Evolutionary conservation across 2,329 filamentous ascomycete genomes (phyloP), one percentile per base, ranked within the genome.

Genomic region (Anthostomella pinea): DNA sequence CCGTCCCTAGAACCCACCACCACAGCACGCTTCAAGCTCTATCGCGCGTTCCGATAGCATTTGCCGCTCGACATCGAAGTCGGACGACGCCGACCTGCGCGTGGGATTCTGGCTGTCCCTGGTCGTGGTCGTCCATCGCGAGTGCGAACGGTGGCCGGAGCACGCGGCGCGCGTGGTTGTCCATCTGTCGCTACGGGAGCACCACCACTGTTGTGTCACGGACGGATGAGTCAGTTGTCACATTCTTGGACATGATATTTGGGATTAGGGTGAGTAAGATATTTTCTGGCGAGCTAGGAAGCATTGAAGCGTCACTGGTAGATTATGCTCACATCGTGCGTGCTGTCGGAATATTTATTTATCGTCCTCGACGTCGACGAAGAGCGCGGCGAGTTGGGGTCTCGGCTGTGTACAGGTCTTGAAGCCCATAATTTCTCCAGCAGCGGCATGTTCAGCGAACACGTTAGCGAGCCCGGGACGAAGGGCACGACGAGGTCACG

Each of bases 401-500:
- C 15, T 6, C 21, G 2, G 16, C 10, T 11, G n/a, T 10, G 15
- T 14, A 9, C 11, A 15, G 21, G 3, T 13, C 19, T 8, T 15
- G 24, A 9, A 14, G 8, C 8, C 23, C 31, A 19, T 5, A 19
- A 18, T 14, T 24, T 36, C 24, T 45, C 35, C 7, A 37, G 31
- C 14, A 48, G 19, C 1, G 53, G 43, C 35, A 59, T 46, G 11
- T 53, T 48, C 20, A 65, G 38, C 1, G 42, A 49, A 56, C 54
- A 60, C 2, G 54, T 53, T 29, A 65, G 38, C 0, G 57, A 51
- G 7, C 63, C 46, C 3, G 62, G 63, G 5, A 66, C 34, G 7
- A 61, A 10, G 17, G 65, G 46, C 13, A 64, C 59, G 23, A 59
- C 46, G 16, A 58, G 36, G 35, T 65, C 62, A 15, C 57, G 62